Evolutionary conservation across 2,329 filamentous ascomycete species (phyloP).

Genomic region (Colletotrichum liriopes): DNA sequence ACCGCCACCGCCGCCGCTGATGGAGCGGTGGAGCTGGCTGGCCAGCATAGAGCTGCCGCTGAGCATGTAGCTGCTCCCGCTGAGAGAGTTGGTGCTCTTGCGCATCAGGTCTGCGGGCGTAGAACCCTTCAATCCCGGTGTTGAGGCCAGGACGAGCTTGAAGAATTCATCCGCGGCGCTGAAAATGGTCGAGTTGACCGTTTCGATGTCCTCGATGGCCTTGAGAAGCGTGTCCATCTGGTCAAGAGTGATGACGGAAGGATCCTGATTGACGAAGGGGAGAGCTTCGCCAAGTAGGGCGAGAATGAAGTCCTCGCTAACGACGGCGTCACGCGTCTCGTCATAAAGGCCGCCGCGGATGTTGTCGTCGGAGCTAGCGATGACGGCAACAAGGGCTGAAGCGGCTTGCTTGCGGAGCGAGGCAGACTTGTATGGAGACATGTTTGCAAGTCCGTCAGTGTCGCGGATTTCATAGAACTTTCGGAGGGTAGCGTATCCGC

Average conservation of each 20-base stretch:
- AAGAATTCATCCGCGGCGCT: slow-evolving; percentile 85
- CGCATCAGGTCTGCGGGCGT: slow-evolving; percentile 76
- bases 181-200: slow-evolving; percentile 81
- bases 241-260: slow-evolving; percentile 72
- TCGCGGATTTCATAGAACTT: slow-evolving; percentile 94
- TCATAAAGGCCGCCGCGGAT: slow-evolving; percentile 94
- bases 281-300: slow-evolving; percentile 88
- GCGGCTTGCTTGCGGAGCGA: slow-evolving; percentile 79
- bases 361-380: slow-evolving; percentile 88
- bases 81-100: slow-evolving; percentile 67
- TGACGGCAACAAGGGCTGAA: slow-evolving; percentile 83
- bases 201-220: slow-evolving; percentile 85
- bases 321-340: slow-evolving; percentile 82
- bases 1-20: slow-evolving; percentile 61
- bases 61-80: slow-evolving; percentile 75
- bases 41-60: slow-evolving; percentile 82
- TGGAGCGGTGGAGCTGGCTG: slow-evolving; percentile 73
- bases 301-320: slow-evolving; percentile 90
- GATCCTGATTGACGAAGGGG: slow-evolving; percentile 77
- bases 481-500: slow-evolving; percentile 92
- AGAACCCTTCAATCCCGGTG: slow-evolving; percentile 73
- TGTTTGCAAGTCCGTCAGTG: slow-evolving; percentile 47
- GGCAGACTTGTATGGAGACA: slow-evolving; percentile 61
- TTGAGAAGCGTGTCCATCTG: slow-evolving; percentile 84
- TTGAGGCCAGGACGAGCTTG: slow-evolving; percentile 80